Percentiles rank a stretch among this genome's conserved stretches.
phyloP scores from a whole-genome alignment of 2,329 filamentous ascomycete species.

The Magnaporthales sp. region DNA sequence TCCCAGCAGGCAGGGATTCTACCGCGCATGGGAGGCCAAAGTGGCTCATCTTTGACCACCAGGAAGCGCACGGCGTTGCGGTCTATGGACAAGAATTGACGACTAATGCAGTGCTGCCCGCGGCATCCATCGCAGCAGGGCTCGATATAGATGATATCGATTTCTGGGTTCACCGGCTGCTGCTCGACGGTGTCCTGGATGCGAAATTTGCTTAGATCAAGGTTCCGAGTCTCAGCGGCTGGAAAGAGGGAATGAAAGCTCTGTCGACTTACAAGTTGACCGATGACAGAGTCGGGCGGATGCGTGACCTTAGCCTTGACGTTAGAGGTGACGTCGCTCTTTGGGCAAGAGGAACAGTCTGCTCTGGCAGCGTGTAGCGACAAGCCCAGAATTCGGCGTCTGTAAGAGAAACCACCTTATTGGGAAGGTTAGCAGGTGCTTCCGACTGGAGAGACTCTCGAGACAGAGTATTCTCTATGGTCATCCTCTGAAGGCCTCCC shows the following conservation, averaged over 20 bases:
- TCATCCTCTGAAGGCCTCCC: not conserved
- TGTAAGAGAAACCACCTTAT: not conserved
- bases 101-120: not conserved
- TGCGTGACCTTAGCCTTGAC: not conserved
- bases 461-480: not conserved
- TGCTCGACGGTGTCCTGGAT: not conserved
- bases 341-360: not conserved
- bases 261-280: not conserved
- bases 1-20: not conserved
- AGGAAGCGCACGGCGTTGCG: constrained; percentile 5
- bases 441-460: not conserved
- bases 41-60: not conserved
- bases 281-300: not conserved
- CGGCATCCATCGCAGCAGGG: constrained; percentile 6
- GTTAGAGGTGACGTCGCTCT: not conserved
- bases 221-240: not conserved
- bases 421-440: not conserved
- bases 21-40: not conserved
- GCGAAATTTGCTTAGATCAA: not conserved
- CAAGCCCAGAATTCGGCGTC: not conserved
- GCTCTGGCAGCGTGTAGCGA: not conserved
- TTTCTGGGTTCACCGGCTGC: constrained; percentile 3
- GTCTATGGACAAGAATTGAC: constrained; percentile 1
- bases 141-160: constrained; percentile 6
- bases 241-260: not conserved